These are phyloP conservation scores for Neocucurbitaria cava DNA, from an alignment of 2,329 filamentous ascomycete species.

Conservation along the genomic window DNA sequence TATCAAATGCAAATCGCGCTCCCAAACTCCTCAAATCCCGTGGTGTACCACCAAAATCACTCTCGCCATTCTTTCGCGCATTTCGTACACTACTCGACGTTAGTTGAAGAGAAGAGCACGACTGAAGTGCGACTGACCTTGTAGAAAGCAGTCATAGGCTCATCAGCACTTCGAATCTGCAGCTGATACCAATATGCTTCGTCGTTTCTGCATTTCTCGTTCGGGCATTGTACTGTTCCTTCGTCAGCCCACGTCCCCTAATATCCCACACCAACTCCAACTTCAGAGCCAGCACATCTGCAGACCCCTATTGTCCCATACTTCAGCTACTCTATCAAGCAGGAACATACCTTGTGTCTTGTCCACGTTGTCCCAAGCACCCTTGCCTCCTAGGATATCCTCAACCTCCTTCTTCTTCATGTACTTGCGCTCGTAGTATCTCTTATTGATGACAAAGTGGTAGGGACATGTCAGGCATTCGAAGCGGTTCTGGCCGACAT, in stretches of 20 bases:
- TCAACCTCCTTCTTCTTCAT: slow-evolving; percentile 89
- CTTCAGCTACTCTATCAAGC: background rate
- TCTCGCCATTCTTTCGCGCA: background rate
- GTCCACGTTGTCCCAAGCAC: slow-evolving; percentile 90
- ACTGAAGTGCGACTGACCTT: slow-evolving; percentile 62
- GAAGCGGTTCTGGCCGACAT: slow-evolving; percentile 73
- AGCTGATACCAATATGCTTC: slow-evolving; percentile 95
- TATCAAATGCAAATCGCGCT: slow-evolving; percentile 6
- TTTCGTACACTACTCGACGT: background rate
- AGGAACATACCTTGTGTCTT: slow-evolving; percentile 67
- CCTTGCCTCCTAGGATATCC: slow-evolving; percentile 86
- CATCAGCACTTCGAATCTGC: slow-evolving; percentile 96
- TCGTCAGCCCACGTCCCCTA: slow-evolving; percentile 3
- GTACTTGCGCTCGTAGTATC: slow-evolving; percentile 79
- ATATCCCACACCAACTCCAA: background rate
- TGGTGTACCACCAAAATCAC: background rate
- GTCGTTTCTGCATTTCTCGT: slow-evolving; percentile 78
- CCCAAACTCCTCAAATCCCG: slow-evolving; percentile 14
- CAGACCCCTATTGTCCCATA: background rate
- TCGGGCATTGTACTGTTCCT: slow-evolving; percentile 75
- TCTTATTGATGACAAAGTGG: slow-evolving; percentile 79
- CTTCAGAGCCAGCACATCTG: no score
- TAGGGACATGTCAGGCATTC: slow-evolving; percentile 97
- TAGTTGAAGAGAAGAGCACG: background rate
- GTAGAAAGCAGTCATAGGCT: slow-evolving; percentile 97